Conservation (phyloP, 2,329 filamentous ascomycete genomes). For the Fusarium pininemorale region DNA sequence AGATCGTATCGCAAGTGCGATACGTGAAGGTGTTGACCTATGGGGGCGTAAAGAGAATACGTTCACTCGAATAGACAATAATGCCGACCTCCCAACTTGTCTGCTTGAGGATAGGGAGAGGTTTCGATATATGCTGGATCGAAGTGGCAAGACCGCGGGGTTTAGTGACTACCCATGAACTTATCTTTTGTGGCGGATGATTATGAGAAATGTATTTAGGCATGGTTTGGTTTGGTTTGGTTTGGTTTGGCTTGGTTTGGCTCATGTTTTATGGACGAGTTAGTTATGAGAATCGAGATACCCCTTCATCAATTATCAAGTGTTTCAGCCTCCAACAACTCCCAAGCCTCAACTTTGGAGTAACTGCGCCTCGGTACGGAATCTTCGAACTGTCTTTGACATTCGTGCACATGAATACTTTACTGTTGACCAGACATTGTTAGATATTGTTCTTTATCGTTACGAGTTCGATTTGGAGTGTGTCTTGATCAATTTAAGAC, state of each 20-base stretch:
- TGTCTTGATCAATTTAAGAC: neutral
- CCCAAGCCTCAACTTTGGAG: neutral
- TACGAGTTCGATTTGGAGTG: neutral
- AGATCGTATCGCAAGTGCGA: slow-evolving; percentile 58
- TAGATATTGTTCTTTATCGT: neutral
- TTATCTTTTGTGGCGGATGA: neutral
- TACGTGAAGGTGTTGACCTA: slow-evolving; percentile 63
- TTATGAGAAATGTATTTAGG: neutral
- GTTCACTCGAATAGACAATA: slow-evolving; percentile 60
- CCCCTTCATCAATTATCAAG: neutral
- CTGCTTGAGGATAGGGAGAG: slow-evolving; percentile 51
- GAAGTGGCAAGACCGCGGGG: slow-evolving; percentile 57
- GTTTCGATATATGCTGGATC: slow-evolving; percentile 57
- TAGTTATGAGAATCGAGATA: slow-evolving; percentile 1
- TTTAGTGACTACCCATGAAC: slow-evolving; percentile 56
- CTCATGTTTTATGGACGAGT: neutral
- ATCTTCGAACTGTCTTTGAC: neutral
- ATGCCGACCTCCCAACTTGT: slow-evolving; percentile 62
- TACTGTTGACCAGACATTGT: neutral
- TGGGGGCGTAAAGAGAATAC: slow-evolving; percentile 60
- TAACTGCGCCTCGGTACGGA: neutral
- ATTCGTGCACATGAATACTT: neutral
- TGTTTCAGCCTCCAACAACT: neutral
- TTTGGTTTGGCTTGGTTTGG: neutral
- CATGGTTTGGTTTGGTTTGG: neutral